These are phyloP conservation scores for Mycena latifolia DNA, from an alignment of 768 basidiomycete genomes.

Conservation along the genomic window DNA sequence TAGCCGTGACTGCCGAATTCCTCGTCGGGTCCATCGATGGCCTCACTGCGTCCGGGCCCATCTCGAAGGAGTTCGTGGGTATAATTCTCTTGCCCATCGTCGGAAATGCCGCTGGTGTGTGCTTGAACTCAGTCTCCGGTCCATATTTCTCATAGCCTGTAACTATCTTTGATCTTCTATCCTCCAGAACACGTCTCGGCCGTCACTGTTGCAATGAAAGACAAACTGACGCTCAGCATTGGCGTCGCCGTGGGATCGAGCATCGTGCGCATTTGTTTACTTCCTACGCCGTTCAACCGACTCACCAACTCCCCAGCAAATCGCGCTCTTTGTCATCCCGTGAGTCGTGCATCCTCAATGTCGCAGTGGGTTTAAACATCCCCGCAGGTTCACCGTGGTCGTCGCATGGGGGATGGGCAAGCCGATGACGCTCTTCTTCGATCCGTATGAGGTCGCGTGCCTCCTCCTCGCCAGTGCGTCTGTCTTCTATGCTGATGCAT, in stretches of 20 bases:
- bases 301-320: slow-evolving; percentile 55
- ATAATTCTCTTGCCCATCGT: slow-evolving; percentile 76
- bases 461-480: slow-evolving; percentile 46
- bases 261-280: slow-evolving; percentile 53
- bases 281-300: not conserved
- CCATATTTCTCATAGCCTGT: not conserved
- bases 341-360: slow-evolving; percentile 42
- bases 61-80: slow-evolving; percentile 77
- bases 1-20: slow-evolving; percentile 54
- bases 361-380: not conserved
- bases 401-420: slow-evolving; percentile 77
- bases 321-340: slow-evolving; percentile 75
- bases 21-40: slow-evolving; percentile 76
- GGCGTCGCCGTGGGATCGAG: slow-evolving; percentile 76
- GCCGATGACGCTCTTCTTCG: slow-evolving; percentile 71
- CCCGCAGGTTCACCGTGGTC: slow-evolving; percentile 61
- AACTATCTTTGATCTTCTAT: not conserved
- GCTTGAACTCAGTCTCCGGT: not conserved
- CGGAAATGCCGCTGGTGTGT: slow-evolving; percentile 63
- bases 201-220: slow-evolving; percentile 76
- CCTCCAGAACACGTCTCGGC: slow-evolving; percentile 75
- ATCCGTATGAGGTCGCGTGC: slow-evolving; percentile 73
- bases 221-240: slow-evolving; percentile 76
- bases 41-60: slow-evolving; percentile 57
- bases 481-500: not conserved